Evolutionary conservation across 2,329 filamentous ascomycete species (phyloP), one percentile per base, ranked within the genome.

Genomic region (Colletotrichum godetiae): DNA sequence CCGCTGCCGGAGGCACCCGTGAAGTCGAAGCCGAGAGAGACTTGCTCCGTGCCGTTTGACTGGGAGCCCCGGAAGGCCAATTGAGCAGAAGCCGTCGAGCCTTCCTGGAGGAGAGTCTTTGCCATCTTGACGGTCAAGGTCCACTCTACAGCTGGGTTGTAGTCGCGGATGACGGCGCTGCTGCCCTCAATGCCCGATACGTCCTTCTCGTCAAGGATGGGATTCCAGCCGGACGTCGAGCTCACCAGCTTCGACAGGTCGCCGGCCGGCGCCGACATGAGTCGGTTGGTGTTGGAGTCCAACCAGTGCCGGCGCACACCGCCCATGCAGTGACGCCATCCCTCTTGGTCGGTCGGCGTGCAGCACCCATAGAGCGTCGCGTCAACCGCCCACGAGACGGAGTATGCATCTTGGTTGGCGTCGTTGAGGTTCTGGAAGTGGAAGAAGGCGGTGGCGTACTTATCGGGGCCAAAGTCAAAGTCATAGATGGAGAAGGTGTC

Each of bases 401-500:
- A 82, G 6, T 82, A 78, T 0, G 81, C 80, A 2, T 78, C 70
- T 4, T 58, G 56, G 27, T 46, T 27, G 27, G 68, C 64, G 58
- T 73, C 72, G 59, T 73, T 27, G 46, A 56, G 58, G 10, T 73
- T 49, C 49, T 73, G 68, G 56, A 60, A 64, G 61, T 75, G 56
- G 59, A 82, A 83, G 75, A 80, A 83, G 62, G 82, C 81, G 0
- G 78, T 80, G 1, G 81, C 81, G 37, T 82, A 83, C 65, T 82
- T 82, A 53, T 83, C 81, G 42, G 82, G 82, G 19, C 79, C 81
- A 46, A 82, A 82, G 61, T 83, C 81, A 0, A 79, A 76, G 4
- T 81, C 76, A 8, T 81, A 68, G 1, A 81, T 76, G 7, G 76
- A 77, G 68, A 64, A 72, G 69, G 15, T 57, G 22, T 59, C 63